Base-by-base conservation (phyloP, 805 yeast species). In the Ogataea paradorogensis region DNA sequence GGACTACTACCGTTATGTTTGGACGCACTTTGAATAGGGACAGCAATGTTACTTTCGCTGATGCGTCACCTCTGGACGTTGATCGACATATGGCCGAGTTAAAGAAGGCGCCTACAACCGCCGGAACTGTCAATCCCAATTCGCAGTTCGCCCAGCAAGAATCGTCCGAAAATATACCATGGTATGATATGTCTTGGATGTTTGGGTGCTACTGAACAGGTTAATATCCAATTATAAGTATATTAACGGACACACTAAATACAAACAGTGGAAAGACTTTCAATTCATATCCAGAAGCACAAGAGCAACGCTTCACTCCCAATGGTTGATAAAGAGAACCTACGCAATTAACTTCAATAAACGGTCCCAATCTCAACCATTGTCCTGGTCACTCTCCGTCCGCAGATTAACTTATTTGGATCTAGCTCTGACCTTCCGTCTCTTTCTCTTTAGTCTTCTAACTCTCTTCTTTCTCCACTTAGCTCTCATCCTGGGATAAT, bases 341-440 rank as follows among this genome's bases (percentile, higher is more conserved):
- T 20, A 18, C 27, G 30, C n/a, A 27, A 23, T 27, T 11, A 16
- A 18, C 30, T 30, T 37, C 35, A 30, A 29, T n/a, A 24, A 24
- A 15, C 27, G 40, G 16, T 26, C 15, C 24, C 42, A 10, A 18
- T 28, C n/a, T 29, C 37, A 33, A 28, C 38, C 34, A 33, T 33
- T 33, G 30, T 38, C 33, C 42, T 3, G 29, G 35, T 30, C 40
- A 34, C 33, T 35, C 47, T 36, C 47, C 30, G 42, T 33, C 47
- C 44, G 35, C 42, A 42, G 33, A 43, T 28, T 33, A 27, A 85
- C 79, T 84, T 84, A 86, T 83, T 86, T 86, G 81, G 96, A 87
- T 87, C 98, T 89, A 78, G 98, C 98, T 87, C 98, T 88, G 69
- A 91, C 96, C 96, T 91, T 91, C 97, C 98, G 96, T 85, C 98